A percentile compares a stretch with the other conserved stretches of the same genome.
Conservation (phyloP, 306 rosid species). For the Prinsepia uniflora region DNA sequence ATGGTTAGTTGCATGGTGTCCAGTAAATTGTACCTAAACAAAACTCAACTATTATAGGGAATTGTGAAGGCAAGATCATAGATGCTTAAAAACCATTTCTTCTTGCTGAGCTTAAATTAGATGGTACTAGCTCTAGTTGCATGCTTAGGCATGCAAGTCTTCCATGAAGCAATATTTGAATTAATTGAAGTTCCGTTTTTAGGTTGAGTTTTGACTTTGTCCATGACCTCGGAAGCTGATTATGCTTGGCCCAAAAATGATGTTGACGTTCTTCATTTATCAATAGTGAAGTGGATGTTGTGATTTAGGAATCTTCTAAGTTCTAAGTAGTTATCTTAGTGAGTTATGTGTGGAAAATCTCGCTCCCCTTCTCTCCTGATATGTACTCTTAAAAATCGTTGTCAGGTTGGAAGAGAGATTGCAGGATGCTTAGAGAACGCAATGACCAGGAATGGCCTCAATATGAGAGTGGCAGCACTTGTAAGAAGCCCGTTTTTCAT, state of each 20-base stretch:
- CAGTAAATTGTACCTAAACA: constrained; percentile 9
- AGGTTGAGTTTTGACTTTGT: neutral
- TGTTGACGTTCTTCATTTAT: neutral
- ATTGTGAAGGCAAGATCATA: constrained; percentile 11
- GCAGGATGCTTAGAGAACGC: constrained; percentile 71
- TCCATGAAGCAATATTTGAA: neutral
- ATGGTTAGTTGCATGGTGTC: constrained; percentile 57
- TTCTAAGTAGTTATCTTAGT: constrained; percentile 1
- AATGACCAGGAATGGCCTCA: constrained; percentile 54
- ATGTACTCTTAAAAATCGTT: constrained; percentile 16
- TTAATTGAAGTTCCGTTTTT: neutral
- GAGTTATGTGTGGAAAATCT: neutral
- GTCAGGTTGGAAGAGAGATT: constrained; percentile 82
- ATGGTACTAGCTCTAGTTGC: constrained; percentile 5
- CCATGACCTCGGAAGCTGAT: neutral
- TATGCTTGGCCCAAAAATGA: neutral
- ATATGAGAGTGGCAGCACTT: constrained; percentile 71
- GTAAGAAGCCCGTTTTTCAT: constrained; percentile 42
- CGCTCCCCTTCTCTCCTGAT: constrained; percentile 6
- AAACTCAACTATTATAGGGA: constrained; percentile 15
- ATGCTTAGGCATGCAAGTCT: neutral
- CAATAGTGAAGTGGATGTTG: neutral
- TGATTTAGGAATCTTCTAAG: neutral
- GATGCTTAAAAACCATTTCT: constrained; percentile 2
- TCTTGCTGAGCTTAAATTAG: constrained; percentile 14